Evolutionary conservation across 495 filamentous ascomycete genomes (phyloP), one percentile per base, ranked within the genome.

Genomic region (Penicillium coffeae): DNA sequence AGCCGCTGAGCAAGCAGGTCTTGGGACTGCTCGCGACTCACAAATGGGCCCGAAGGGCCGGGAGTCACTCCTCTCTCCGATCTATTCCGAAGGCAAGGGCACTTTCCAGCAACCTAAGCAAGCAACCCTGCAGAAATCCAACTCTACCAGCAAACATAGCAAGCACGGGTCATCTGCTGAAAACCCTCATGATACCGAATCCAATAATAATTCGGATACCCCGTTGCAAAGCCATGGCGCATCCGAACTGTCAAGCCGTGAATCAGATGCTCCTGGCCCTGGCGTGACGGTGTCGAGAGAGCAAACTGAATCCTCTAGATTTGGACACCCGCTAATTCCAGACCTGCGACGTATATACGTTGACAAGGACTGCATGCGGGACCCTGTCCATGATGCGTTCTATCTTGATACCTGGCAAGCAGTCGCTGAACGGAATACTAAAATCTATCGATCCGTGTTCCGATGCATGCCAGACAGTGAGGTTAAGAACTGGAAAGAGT

Each of bases 391-490:
- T 51, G 81, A 91, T 48, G 65, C 72, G 2, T 97, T 96, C 69
- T 92, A 86, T 59, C 79, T 90, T 37, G 89, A 95, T 52, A 84
- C 85, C 1, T 98, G 93, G 93, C 82, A 83, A 51, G 71, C 80
- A n/a, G 82, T 90, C 36, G 93, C 93, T 6, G 85, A 87, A 41
- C 96, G 96, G 68, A 98, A 98, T 63, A 96, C 93, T 4, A 87
- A 88, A 50, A 78, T 98, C 25, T 98, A 84, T 70, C 84, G 94
- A 19, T 82, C 86, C 46, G 94, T 98, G 10, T 98, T 98, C 74
- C 84, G 94, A 38, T 95, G 90, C 66, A 92, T 92, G 88, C 93
- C 93, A 1, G 93, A 98, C 60, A 95, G 81, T 45, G 89, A 96
- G 56, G 94, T 94, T 52, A 87, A 84, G 52, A 88, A 82, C 42